These are phyloP conservation scores for Fusarium sp. DNA, from an alignment of 2,329 filamentous ascomycete species.

Conservation along the genomic window DNA sequence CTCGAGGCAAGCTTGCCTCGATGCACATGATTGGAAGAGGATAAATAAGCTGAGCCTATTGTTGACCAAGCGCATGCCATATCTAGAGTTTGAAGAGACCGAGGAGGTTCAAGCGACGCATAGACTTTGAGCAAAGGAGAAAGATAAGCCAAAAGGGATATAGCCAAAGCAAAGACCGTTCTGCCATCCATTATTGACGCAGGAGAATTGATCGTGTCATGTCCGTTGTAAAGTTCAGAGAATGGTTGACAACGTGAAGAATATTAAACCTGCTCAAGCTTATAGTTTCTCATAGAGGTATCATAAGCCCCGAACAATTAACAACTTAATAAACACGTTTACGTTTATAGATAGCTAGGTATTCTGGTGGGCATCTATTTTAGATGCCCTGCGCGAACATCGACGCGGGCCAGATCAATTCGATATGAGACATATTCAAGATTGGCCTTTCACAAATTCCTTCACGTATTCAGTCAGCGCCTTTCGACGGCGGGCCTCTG, in stretches of 20 bases:
- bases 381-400: accelerated
- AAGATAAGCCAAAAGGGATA: background rate
- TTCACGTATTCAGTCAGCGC: accelerated
- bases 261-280: too few species aligned
- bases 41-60: slow-evolving; percentile 54
- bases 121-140: background rate
- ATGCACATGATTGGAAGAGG: slow-evolving; percentile 63
- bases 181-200: too few species aligned
- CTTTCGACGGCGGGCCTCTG: accelerated
- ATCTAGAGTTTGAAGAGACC: slow-evolving; percentile 8
- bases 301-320: too few species aligned
- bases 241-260: too few species aligned
- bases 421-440: accelerated
- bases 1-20: slow-evolving; percentile 64
- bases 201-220: too few species aligned
- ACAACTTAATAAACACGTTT: too few species aligned
- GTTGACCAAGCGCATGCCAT: slow-evolving; percentile 53
- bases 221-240: too few species aligned
- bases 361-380: too few species aligned
- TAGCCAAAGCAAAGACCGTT: too few species aligned
- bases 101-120: background rate
- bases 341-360: too few species aligned
- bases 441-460: accelerated
- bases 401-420: accelerated
- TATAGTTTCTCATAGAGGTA: too few species aligned